Conservation (phyloP, 257 asterid species). For the Cynanchum wilfordii region DNA sequence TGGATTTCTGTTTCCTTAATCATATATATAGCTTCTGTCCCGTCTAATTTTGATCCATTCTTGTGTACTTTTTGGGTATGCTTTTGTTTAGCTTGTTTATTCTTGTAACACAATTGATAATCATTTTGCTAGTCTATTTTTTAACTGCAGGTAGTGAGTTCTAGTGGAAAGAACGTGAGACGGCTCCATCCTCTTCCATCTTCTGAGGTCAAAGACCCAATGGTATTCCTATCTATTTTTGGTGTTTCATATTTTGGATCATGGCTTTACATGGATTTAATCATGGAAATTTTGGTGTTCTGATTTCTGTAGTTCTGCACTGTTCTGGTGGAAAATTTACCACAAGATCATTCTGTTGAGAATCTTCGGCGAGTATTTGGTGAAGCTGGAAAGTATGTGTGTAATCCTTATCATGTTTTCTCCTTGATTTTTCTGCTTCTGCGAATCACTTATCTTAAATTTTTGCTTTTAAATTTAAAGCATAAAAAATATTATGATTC, state of each 20-base stretch:
- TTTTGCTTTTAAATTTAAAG: slow-evolving; percentile 36
- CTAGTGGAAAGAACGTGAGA: slow-evolving; percentile 77
- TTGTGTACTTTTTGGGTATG: background rate
- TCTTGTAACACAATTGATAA: background rate
- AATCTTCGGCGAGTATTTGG: slow-evolving; percentile 75
- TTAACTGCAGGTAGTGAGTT: slow-evolving; percentile 67
- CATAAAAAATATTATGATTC: slow-evolving; percentile 55
- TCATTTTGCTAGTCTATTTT: slow-evolving; percentile 14
- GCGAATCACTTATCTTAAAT: slow-evolving; percentile 4
- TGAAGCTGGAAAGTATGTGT: slow-evolving; percentile 79
- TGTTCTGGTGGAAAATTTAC: slow-evolving; percentile 91
- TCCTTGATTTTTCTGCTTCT: background rate
- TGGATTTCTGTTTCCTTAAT: background rate
- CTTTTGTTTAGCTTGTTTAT: background rate
- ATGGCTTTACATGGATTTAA: background rate
- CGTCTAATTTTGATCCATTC: background rate
- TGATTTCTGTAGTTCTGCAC: slow-evolving; percentile 62
- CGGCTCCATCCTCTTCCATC: slow-evolving; percentile 66
- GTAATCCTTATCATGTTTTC: slow-evolving; percentile 8
- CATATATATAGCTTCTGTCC: background rate
- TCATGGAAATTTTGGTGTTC: slow-evolving; percentile 3
- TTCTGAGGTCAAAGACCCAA: slow-evolving; percentile 67
- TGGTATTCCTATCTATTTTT: slow-evolving; percentile 42
- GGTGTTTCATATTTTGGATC: background rate
- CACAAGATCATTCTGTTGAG: slow-evolving; percentile 87